Evolutionary conservation across 768 basidiomycete species (phyloP), one percentile per base, ranked within the genome.

Genomic region (Termitomyces sp.): DNA sequence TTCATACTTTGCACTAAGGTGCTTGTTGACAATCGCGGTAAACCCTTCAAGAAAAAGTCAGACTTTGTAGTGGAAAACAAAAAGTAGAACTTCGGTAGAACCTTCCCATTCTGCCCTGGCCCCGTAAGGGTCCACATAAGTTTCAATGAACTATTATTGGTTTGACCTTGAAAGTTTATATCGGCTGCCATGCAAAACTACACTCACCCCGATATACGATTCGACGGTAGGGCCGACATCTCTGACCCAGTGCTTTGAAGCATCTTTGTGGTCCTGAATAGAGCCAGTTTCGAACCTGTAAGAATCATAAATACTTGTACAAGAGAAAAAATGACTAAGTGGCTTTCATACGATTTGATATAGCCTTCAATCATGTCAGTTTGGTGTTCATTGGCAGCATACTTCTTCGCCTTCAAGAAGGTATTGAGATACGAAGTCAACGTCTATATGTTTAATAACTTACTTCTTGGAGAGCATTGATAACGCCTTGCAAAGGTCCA

Each of bases 31-130:
- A 60, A 93, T 88, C 6, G 91, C 92, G 35, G 91, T 91, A 68
- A 94, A 94, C 32, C 90, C 89, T 90, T 61, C n/a, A 43, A 16
- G 50, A n/a, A 54, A 40, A 51, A 55, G 26, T 63, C 49, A 43
- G 56, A 36, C 32, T 64, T 16, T 1, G 50, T 38, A 50, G 24
- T 53, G 10, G 32, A 33, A 22, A 16, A 22, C 35, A 32, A 50
- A 58, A 56, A 5, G 16, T 7, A 24, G 38, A 36, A 38, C 54
- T 44, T 28, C 26, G 47, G 44, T 55, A 63, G 36, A 55, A 84
- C 90, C 92, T 82, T 94, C 92, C 92, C 92, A 94, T 69, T 94
- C 93, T 0, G 93, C 93, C 52, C 93, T 84, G n/a, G 82, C 87
- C 36, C 92, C 93, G 58, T 90, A 93, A 7, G 93, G 93, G 66